Base-by-base conservation (phyloP, 2,329 filamentous ascomycete genomes). In the Colletotrichum sp. region DNA sequence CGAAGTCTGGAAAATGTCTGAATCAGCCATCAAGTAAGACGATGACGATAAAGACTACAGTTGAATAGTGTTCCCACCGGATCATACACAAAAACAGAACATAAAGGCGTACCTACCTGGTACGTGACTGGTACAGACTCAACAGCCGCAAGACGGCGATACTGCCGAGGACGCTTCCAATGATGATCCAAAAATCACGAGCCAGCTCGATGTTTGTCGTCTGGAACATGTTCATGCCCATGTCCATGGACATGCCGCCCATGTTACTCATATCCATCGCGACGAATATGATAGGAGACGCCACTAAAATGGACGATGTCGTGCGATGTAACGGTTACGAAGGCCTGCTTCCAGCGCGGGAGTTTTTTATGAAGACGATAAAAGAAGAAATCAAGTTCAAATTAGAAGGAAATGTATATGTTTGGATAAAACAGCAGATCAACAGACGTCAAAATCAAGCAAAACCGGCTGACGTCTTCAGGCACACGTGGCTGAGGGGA, bases 121-220 rank as follows among this genome's bases (percentile, higher is more conserved):
- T 32, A n/a, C 30, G 59, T 13, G 59, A 61, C 28, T 34, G 59
- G 18, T 34, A 34, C 28, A 61, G 9, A 32, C 30, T 34, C 6
- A 61, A n/a, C 10, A 32, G 26, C 28, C 59, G 59, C n/a, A 61
- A 21, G 30, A 61, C 28, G 10, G 30, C 78, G 12, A 90, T 79
- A 0, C 86, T 77, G 5, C 84, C 88, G 12, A 91, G 79, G 30
- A 88, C 86, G 15, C 84, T 87, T 10, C 86, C 89, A 48, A 91
- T 83, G 48, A 90, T 87, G 80, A 92, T 92, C 91, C 91, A 93
- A 79, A 89, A 93, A 7, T 85, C 86, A 15, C 85, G 86, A 24
- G 91, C 63, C 36, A 66, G 63, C 63, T 66, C 36, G 34, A 66
- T 66, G 9, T 48, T 66, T 36, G 63, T 66, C 13, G 63, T 13